phyloP scores from a whole-genome alignment of 176 grass and related monocot genomes.

The Oryza rufipogon region DNA sequence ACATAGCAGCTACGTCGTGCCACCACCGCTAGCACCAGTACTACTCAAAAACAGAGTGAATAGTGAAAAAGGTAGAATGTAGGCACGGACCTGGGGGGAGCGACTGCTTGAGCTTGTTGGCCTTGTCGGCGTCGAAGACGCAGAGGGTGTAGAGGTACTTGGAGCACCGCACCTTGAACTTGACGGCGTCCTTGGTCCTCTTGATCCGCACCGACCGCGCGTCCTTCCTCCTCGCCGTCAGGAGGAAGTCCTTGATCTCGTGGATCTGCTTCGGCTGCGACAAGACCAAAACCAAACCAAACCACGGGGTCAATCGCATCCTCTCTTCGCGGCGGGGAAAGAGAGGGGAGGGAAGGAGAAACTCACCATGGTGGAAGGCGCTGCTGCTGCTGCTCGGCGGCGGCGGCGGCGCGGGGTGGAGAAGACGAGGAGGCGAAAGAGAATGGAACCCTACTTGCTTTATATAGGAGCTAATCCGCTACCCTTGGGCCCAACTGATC shows the following conservation, averaged over 20 bases:
- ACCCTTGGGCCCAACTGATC: neutral
- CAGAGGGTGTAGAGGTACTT: constrained; percentile 89
- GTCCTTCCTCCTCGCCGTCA: constrained; percentile 82
- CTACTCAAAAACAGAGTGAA: neutral
- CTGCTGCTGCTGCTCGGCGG: too few species aligned
- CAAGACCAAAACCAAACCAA: neutral
- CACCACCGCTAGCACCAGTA: neutral
- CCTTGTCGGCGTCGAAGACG: constrained; percentile 84
- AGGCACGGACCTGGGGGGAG: constrained; percentile 60
- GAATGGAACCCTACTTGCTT: neutral
- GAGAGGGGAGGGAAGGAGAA: neutral
- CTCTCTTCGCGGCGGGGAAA: neutral
- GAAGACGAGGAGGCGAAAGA: neutral
- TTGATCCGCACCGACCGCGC: constrained; percentile 80
- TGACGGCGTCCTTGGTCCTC: constrained; percentile 77
- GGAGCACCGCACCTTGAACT: constrained; percentile 88
- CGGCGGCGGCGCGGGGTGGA: too few species aligned
- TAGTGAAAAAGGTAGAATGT: neutral
- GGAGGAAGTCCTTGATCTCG: constrained; percentile 93
- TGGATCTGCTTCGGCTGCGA: constrained; percentile 87
- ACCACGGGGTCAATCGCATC: neutral
- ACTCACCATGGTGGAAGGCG: neutral
- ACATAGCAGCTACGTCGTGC: too few species aligned
- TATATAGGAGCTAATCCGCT: neutral
- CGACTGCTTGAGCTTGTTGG: constrained; percentile 90